Percentiles rank a stretch among this genome's conserved stretches.
These are phyloP conservation scores for Avicennia marina DNA, from an alignment of 257 asterid genomes.

Conservation along the genomic window DNA sequence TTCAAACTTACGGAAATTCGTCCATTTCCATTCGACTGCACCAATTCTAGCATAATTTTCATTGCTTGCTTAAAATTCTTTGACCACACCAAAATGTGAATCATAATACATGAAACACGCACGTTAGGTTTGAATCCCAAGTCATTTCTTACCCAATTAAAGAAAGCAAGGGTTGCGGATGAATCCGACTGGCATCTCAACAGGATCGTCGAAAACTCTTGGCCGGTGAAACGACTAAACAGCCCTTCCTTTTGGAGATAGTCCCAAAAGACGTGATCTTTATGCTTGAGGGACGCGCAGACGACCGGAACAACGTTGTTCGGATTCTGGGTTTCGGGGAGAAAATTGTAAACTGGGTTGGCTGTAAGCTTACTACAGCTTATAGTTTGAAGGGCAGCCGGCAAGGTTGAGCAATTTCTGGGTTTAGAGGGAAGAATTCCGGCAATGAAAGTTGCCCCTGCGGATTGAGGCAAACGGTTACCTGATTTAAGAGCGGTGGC, in stretches of 20 bases:
- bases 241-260: constrained; percentile 44
- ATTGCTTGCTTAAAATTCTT: constrained; percentile 58
- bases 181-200: constrained; percentile 88
- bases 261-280: constrained; percentile 26
- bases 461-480: constrained; percentile 1
- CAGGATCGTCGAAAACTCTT: constrained; percentile 61
- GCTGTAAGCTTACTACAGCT: constrained; percentile 22
- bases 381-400: constrained; percentile 35
- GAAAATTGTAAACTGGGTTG: constrained; percentile 59
- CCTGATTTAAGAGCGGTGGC: constrained; percentile 17
- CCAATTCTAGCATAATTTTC: constrained; percentile 51
- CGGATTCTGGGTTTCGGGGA: constrained; percentile 63
- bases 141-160: constrained; percentile 58
- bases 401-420: constrained; percentile 31
- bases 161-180: constrained; percentile 55
- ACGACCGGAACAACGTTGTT: constrained; percentile 59
- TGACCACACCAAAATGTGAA: constrained; percentile 77
- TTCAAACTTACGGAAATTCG: constrained; percentile 16
- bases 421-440: constrained; percentile 8
- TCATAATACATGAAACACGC: constrained; percentile 47
- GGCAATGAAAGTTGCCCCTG: neutral
- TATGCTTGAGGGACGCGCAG: constrained; percentile 48
- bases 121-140: constrained; percentile 36
- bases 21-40: constrained; percentile 29
- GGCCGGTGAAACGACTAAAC: constrained; percentile 41